phyloP scores from a whole-genome alignment of 306 rosid genomes.

The Cucurbita ficifolia region DNA sequence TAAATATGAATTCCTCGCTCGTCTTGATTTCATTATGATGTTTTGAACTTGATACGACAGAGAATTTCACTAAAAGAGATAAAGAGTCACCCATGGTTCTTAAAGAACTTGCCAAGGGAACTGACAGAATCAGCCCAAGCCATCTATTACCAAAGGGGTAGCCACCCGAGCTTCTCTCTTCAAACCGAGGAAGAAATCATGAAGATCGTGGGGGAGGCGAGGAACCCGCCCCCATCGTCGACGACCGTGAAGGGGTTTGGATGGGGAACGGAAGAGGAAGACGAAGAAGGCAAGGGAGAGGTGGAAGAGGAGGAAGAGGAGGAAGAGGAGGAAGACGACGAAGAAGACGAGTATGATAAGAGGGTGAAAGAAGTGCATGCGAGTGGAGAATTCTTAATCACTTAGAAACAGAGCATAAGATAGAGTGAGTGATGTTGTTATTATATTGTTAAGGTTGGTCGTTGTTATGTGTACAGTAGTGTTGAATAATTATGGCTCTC shows the following conservation, averaged over 20 bases:
- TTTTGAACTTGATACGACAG: constrained; percentile 13
- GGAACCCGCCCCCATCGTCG: constrained; percentile 46
- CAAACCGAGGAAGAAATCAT: constrained; percentile 54
- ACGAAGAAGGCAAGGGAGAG: constrained; percentile 17
- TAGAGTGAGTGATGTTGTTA: neutral
- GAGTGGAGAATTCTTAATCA: neutral
- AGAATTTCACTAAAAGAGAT: constrained; percentile 61
- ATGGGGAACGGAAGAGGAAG: constrained; percentile 50
- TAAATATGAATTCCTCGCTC: neutral
- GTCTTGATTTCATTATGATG: neutral
- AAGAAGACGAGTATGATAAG: constrained; percentile 26
- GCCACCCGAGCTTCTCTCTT: constrained; percentile 47
- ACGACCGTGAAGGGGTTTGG: constrained; percentile 37
- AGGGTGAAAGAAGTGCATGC: constrained; percentile 8
- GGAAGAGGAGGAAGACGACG: constrained; percentile 25
- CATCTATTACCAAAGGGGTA: constrained; percentile 44
- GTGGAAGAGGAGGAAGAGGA: constrained; percentile 23
- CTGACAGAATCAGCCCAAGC: constrained; percentile 60
- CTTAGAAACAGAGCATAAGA: neutral
- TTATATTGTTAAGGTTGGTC: neutral
- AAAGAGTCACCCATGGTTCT: constrained; percentile 71
- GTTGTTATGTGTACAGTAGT: constrained; percentile 1
- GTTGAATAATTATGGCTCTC: constrained; percentile 2
- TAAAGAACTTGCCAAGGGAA: constrained; percentile 77
- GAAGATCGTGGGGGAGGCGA: constrained; percentile 72